phyloP scores from a whole-genome alignment of 208 protist genomes.

The Leishmania major region DNA sequence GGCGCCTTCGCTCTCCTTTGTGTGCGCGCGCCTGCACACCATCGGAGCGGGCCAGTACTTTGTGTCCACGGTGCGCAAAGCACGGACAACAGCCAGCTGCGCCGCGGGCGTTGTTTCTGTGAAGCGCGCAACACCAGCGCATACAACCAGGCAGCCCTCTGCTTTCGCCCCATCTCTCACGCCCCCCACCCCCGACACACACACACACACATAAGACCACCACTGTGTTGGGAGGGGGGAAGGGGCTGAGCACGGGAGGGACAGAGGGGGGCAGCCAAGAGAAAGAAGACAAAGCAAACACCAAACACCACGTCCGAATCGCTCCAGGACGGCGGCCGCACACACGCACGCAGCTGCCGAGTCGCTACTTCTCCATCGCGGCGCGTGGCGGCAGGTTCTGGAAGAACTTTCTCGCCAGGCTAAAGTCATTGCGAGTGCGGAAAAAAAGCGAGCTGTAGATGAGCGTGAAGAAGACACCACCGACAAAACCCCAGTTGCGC shows the following conservation, averaged over 20 bases:
- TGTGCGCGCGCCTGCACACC: background rate
- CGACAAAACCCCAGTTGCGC: slow-evolving; percentile 85
- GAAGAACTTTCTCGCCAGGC: slow-evolving; percentile 30
- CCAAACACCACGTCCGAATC: background rate
- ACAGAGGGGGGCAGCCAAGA: background rate
- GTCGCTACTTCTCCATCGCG: background rate
- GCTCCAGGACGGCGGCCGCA: background rate
- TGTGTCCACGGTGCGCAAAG: background rate
- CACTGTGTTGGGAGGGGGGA: background rate
- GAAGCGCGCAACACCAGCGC: background rate
- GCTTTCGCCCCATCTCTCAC: background rate
- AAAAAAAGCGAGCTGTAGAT: slow-evolving; percentile 77
- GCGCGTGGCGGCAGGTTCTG: slow-evolving; percentile 30
- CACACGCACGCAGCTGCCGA: background rate
- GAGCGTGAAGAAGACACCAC: slow-evolving; percentile 79
- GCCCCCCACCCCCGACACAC: background rate
- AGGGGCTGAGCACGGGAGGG: background rate
- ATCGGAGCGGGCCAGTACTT: background rate
- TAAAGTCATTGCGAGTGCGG: slow-evolving; percentile 53
- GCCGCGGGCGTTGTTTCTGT: background rate
- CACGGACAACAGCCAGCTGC: background rate
- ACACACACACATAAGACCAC: background rate
- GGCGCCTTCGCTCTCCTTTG: background rate
- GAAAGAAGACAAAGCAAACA: background rate
- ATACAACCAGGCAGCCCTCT: background rate